A percentile compares a stretch with the other conserved stretches of the same genome.
Evolutionary conservation across 2,329 filamentous ascomycete genomes (phyloP).

Genomic region (Epichloe gansuensis): DNA sequence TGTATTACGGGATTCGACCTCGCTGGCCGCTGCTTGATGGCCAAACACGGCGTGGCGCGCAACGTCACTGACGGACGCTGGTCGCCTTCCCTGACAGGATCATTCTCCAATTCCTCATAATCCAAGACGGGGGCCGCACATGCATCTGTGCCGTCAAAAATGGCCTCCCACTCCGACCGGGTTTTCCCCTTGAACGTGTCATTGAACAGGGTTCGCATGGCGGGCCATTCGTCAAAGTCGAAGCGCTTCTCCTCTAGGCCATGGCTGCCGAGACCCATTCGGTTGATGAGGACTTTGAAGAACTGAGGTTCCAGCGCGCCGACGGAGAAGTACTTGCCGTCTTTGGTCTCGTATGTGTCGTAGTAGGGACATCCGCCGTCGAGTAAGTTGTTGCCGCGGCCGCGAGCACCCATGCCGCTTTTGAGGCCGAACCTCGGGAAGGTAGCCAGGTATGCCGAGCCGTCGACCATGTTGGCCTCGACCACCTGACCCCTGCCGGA

Average conservation of each 20-base stretch:
- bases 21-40: conserved; percentile 35
- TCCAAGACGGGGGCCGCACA: conserved; percentile 82
- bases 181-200: conserved; percentile 55
- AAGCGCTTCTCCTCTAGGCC: conserved; percentile 40
- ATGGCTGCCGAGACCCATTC: conserved; percentile 45
- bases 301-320: conserved; percentile 85
- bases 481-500: conserved; percentile 74
- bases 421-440: conserved; percentile 60
- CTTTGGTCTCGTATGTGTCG: conserved; percentile 73
- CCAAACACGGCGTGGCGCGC: conserved; percentile 53
- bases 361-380: conserved; percentile 85
- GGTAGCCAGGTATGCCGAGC: conserved; percentile 62
- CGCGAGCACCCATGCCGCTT: conserved; percentile 45
- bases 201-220: conserved; percentile 48
- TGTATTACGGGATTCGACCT: conserved; percentile 25
- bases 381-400: conserved; percentile 63
- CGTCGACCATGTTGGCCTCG: conserved; percentile 95
- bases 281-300: conserved; percentile 53
- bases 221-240: conserved; percentile 54
- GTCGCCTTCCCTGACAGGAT: conserved; percentile 43
- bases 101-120: conserved; percentile 53
- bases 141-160: conserved; percentile 86
- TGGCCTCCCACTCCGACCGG: conserved; percentile 64
- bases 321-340: conserved; percentile 72
- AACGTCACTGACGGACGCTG: conserved; percentile 60